These are phyloP conservation scores for Babjeviella inositovora DNA, from an alignment of 805 yeast genomes.

Conservation along the genomic window DNA sequence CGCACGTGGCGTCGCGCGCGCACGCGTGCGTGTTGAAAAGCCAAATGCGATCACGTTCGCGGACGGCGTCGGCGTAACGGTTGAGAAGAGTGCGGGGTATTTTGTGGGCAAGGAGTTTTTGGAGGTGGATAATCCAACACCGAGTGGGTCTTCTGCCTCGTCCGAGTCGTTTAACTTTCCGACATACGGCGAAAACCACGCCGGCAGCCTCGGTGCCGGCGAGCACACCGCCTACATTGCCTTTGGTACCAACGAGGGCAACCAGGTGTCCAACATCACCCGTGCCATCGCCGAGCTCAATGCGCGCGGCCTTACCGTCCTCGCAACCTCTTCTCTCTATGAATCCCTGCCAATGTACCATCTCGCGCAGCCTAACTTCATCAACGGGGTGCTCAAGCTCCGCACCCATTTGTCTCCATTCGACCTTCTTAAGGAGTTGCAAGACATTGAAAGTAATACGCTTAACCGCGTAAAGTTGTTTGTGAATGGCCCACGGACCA, in stretches of 20 bases:
- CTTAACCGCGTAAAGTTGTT: constrained; percentile 59
- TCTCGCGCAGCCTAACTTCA: constrained; percentile 62
- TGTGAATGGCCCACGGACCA: constrained; percentile 85
- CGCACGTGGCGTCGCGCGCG: constrained; percentile 20
- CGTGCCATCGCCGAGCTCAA: constrained; percentile 33
- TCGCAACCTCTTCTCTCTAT: constrained; percentile 62
- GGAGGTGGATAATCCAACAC: neutral
- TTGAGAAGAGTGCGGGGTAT: constrained; percentile 28
- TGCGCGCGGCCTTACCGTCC: constrained; percentile 24
- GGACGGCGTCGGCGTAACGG: constrained; percentile 80
- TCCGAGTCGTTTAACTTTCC: too few relatives aligned
- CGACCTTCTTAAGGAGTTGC: constrained; percentile 42
- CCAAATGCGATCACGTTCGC: constrained; percentile 82
- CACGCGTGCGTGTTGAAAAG: constrained; percentile 57
- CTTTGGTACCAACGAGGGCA: constrained; percentile 81
- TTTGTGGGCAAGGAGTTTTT: constrained; percentile 11
- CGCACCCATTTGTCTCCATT: constrained; percentile 49
- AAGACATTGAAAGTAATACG: constrained; percentile 62
- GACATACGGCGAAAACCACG: constrained; percentile 8
- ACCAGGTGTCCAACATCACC: constrained; percentile 44
- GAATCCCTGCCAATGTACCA: constrained; percentile 89
- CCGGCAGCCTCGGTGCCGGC: constrained; percentile 1
- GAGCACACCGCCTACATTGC: constrained; percentile 57
- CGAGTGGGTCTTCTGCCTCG: too few relatives aligned
- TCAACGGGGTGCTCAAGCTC: constrained; percentile 68